Base-by-base conservation (phyloP, 2,329 filamentous ascomycete species). In the Hymenoscyphus fraxineus region DNA sequence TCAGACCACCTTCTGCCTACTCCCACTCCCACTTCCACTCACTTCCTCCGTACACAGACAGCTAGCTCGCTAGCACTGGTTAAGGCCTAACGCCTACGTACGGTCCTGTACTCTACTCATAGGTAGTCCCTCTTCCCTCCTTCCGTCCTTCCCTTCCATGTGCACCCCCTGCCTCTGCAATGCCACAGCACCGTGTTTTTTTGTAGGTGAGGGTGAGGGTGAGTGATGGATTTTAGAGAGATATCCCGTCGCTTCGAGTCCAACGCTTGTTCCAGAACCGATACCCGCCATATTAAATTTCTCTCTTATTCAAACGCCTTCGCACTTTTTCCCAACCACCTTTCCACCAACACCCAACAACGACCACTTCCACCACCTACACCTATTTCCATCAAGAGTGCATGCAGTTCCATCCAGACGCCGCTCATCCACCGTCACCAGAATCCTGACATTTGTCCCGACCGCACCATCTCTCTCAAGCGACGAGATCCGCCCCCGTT, bases 221-320 rank as follows among this genome's bases (percentile, higher is more conserved):
- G 27, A 27, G 27, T 27, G 35, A 35, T 35, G 35, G 44, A 51
- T 51, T 51, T 51, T 51, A 51, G 44, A 51, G 44, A 51, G 44
- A 51, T 51, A 51, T 51, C 44, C 44, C 44, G 44, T 51, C 44
- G 44, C 44, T 51, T 51, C 44, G 44, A 51, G 44, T 51, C 44
- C 44, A 51, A 51, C 44, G 44, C 44, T 51, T 51, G 44, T 51
- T 51, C 44, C 44, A 51, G 44, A 51, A 51, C 35, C 35, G 35
- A 35, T 35, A 35, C 44, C 44, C 44, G 44, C 44, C 44, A 51
- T 51, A 51, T 51, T 9, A 27, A 51, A 51, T 12, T 51, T 10
- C 44, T 51, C 44, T 51, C 44, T 51, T 51, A 51, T 27, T 51
- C 44, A 51, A 51, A 51, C 44, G 44, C 44, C 44, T 51, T 22